phyloP scores from a whole-genome alignment of 1,284 basidiomycete genomes.

The Cutaneotrichosporon sp. region DNA sequence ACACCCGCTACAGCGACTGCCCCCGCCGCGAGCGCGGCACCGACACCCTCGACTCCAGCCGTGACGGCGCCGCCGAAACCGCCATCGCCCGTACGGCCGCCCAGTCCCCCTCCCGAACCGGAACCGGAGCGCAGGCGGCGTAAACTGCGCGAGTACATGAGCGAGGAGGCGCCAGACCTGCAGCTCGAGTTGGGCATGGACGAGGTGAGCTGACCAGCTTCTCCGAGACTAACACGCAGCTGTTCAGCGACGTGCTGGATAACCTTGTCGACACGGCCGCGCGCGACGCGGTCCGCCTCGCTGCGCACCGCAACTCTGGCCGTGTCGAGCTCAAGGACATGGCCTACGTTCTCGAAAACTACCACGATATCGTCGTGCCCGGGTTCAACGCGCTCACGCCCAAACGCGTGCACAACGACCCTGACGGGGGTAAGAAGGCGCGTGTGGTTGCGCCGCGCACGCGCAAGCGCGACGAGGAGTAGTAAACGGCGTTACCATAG shows the following conservation, averaged over 20 bases:
- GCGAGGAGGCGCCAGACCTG: slow-evolving; percentile 33
- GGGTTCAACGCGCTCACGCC: slow-evolving; percentile 36
- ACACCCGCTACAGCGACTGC: background rate
- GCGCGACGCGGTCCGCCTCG: slow-evolving; percentile 28
- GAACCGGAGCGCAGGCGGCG: slow-evolving; percentile 31
- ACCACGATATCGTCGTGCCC: slow-evolving; percentile 31
- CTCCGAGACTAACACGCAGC: slow-evolving; percentile 11
- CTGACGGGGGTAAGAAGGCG: slow-evolving; percentile 20
- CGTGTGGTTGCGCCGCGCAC: slow-evolving; percentile 16
- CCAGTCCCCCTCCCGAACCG: slow-evolving; percentile 26
- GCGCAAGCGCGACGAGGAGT: slow-evolving; percentile 8
- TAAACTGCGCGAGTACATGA: slow-evolving; percentile 32
- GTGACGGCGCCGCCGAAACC: background rate
- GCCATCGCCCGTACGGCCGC: slow-evolving; percentile 9
- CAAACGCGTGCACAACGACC: slow-evolving; percentile 28
- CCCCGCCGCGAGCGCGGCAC: background rate
- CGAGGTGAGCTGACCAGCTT: slow-evolving; percentile 22
- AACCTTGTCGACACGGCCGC: slow-evolving; percentile 27
- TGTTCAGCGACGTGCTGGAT: slow-evolving; percentile 34
- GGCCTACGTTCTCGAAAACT: slow-evolving; percentile 31
- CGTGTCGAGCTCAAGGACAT: slow-evolving; percentile 41
- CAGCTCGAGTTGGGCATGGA: slow-evolving; percentile 34
- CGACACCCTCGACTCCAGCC: background rate
- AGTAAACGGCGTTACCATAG: too few relatives aligned
- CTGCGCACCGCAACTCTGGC: slow-evolving; percentile 32